Evolutionary conservation across 345 rosid species (phyloP), one percentile per base, ranked within the genome.

Genomic region (Aquilaria yunnanensis): DNA sequence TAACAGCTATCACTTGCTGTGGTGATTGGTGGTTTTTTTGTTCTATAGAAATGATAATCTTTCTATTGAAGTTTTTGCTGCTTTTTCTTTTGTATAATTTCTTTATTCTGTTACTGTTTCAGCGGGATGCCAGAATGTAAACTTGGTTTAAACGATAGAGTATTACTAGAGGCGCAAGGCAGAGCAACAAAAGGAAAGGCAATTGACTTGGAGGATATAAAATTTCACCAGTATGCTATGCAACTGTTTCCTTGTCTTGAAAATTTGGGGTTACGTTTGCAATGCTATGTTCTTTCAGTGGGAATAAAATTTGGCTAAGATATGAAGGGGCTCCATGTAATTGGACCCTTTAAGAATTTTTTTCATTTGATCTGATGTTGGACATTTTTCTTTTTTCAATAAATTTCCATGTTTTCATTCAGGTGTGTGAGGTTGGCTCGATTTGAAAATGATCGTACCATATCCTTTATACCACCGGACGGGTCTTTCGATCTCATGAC

Each of bases 121-220:
- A 88, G 97, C 73, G 99, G 99, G 67, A 94, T 90, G 97, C 97
- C 97, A 4, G 97, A 90, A 80, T 94, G 99, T 80, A 94, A 94
- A 74, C 88, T 94, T 72, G 97, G 99, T 54, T 82, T 90, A 61
- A 94, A 94, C 70, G 99, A 90, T 77, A 83, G 96, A 81, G 85
- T 94, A 59, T 67, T 94, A 65, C 62, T 90, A 85, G 99, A 94
- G 80, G 97, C 97, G 12, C 99, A 94, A 67, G 99, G 99, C 51
- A 87, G 92, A 47, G 62, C 97, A 51, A 86, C 96, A 32, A 94
- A 90, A 74, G 97, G 96, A 58, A 94, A 94, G 81, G 95, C 97
- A 43, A 90, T 88, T 61, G 99, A 94, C 82, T 77, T 94, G 76
- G 97, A 90, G 73, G 99, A 94, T 68, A 90, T 94, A 67, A 94